Evolutionary conservation across 768 basidiomycete species (phyloP).

Genomic region (Mycena galopus): DNA sequence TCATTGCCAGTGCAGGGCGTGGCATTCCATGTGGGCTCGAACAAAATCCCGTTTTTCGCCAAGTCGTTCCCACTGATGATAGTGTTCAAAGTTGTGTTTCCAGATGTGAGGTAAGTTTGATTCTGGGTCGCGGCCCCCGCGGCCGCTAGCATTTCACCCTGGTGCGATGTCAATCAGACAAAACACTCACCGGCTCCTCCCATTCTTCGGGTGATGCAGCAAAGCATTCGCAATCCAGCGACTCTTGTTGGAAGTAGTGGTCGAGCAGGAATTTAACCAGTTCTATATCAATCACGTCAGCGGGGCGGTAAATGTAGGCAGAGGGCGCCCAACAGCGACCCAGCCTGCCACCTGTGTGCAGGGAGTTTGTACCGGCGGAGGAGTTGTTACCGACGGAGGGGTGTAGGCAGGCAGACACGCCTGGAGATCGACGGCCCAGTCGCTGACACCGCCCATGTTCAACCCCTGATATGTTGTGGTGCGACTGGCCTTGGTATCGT

Average conservation of each 20-base stretch:
- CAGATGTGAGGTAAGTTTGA: too few relatives aligned
- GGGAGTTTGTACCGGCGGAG: background rate
- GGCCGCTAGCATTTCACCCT: too few relatives aligned
- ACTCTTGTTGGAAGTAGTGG: background rate
- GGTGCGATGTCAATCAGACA: background rate
- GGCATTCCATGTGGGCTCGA: background rate
- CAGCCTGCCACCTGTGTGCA: conserved; percentile 13
- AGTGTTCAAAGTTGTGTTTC: too few relatives aligned
- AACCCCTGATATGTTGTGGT: background rate
- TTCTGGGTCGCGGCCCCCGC: too few relatives aligned
- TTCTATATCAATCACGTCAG: background rate
- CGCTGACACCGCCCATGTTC: background rate
- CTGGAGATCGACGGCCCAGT: conserved; percentile 9
- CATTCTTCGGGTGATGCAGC: conserved; percentile 1
- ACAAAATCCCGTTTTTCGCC: background rate
- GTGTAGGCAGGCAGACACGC: background rate
- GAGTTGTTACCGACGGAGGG: too few relatives aligned
- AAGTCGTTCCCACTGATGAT: too few relatives aligned
- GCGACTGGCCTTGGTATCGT: background rate
- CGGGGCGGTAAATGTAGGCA: background rate
- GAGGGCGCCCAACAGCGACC: background rate
- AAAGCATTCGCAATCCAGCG: background rate
- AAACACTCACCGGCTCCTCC: conserved; percentile 5
- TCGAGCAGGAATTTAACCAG: background rate
- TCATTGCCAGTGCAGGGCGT: too few relatives aligned